Percentiles rank a stretch among this genome's conserved stretches.
These are phyloP conservation scores for Wickerhamiella dianesei DNA, from an alignment of 805 yeast species.

Conservation along the genomic window DNA sequence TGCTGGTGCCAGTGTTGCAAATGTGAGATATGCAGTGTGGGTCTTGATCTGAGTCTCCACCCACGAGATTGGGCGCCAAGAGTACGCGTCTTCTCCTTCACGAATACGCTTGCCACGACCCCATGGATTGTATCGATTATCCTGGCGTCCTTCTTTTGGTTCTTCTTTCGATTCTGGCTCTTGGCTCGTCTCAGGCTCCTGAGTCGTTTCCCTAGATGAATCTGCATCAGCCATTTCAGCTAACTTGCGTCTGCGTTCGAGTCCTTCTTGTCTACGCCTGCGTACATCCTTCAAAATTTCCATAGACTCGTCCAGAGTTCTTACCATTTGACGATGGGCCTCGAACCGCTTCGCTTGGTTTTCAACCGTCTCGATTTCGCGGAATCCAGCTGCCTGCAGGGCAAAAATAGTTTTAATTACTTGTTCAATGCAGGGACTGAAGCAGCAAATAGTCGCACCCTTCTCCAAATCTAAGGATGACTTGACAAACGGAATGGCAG, in stretches of 20 bases:
- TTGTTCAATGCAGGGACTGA: constrained; percentile 96
- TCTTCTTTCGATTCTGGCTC: constrained; percentile 17
- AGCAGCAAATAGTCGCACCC: constrained; percentile 72
- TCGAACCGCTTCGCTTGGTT: constrained; percentile 77
- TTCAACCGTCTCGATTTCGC: constrained; percentile 80
- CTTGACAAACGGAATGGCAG: constrained; percentile 49
- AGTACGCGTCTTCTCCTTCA: constrained; percentile 72
- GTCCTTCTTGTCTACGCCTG: constrained; percentile 44
- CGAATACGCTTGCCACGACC: constrained; percentile 74
- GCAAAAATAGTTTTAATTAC: constrained; percentile 76
- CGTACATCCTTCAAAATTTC: constrained; percentile 70
- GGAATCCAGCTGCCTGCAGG: constrained; percentile 67
- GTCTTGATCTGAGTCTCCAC: constrained; percentile 77
- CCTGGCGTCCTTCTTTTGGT: constrained; percentile 15
- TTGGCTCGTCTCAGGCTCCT: constrained; percentile 17
- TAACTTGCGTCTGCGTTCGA: constrained; percentile 22
- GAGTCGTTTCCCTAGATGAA: constrained; percentile 4
- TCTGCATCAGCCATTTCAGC: constrained; percentile 9
- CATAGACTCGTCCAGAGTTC: constrained; percentile 67
- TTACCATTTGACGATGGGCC: constrained; percentile 76
- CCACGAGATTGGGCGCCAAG: constrained; percentile 78
- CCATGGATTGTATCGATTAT: constrained; percentile 58
- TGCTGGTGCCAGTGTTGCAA: constrained; percentile 46
- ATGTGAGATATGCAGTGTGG: constrained; percentile 87
- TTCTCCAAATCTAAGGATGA: constrained; percentile 19